Evolutionary conservation across 129 eudicot genomes (phyloP).

Genomic region (Gnaphalium uliginosum): DNA sequence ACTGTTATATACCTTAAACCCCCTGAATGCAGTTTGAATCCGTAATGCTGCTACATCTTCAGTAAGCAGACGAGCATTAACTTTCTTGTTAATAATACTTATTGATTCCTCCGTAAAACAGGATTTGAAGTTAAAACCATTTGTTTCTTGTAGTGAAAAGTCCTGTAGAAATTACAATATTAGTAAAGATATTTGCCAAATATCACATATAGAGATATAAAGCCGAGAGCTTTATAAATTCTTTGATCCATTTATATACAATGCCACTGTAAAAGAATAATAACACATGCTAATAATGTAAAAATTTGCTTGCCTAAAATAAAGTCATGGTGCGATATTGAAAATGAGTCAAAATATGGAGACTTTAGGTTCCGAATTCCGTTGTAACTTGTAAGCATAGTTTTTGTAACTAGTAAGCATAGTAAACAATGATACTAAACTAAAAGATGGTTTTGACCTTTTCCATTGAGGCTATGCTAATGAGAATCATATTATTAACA

Average conservation of each 20-base stretch:
- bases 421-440: background rate
- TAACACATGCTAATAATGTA: too few species aligned
- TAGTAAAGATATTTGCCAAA: background rate
- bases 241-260: background rate
- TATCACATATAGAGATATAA: background rate
- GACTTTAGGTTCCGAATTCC: background rate
- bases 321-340: background rate
- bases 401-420: too few species aligned
- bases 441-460: background rate
- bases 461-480: background rate
- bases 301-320: background rate
- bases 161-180: conserved; percentile 39
- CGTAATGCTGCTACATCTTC: conserved; percentile 61
- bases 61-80: conserved; percentile 17
- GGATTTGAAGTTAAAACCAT: conserved; percentile 28
- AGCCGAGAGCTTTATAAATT: background rate
- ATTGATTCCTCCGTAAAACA: conserved; percentile 25
- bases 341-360: background rate
- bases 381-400: background rate
- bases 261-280: background rate
- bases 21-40: conserved; percentile 80
- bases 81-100: conserved; percentile 27
- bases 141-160: conserved; percentile 37
- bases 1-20: conserved; percentile 35
- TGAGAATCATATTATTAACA: background rate